Evolutionary conservation across 139 green algal genomes (phyloP).

Genomic region (Yamagishiella unicocca): DNA sequence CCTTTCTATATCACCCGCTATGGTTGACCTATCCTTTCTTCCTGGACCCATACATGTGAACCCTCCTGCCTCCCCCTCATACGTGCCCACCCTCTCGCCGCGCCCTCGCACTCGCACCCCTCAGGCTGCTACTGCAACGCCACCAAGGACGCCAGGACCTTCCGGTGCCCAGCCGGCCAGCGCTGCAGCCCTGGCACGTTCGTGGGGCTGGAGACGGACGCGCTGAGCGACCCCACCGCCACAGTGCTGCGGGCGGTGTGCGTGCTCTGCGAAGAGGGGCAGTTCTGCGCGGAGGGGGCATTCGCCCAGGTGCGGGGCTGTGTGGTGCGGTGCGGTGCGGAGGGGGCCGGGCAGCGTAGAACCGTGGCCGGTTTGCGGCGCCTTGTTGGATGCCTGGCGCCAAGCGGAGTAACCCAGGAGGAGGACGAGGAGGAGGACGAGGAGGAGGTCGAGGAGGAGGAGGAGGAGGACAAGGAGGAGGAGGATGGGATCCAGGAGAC

Average conservation of each 20-base stretch:
- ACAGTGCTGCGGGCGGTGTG: conserved; percentile 48
- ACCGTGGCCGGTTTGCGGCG: too few relatives aligned
- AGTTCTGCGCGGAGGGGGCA: conserved; percentile 59
- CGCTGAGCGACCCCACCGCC: neutral
- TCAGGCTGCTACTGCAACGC: conserved; percentile 63
- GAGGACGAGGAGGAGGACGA: too few relatives aligned
- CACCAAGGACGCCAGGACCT: conserved; percentile 19
- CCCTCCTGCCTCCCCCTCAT: neutral
- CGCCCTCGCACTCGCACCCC: neutral
- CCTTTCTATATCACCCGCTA: neutral
- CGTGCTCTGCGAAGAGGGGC: conserved; percentile 46
- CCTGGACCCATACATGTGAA: neutral
- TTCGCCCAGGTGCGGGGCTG: conserved; percentile 39
- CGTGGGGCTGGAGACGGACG: conserved; percentile 39
- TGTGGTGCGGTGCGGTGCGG: too few relatives aligned
- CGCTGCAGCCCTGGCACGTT: conserved; percentile 39
- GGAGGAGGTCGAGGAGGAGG: too few relatives aligned
- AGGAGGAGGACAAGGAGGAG: too few relatives aligned
- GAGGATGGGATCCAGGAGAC: too few relatives aligned
- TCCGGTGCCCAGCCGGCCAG: conserved; percentile 53
- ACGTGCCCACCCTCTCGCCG: neutral
- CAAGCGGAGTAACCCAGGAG: too few relatives aligned
- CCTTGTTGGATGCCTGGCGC: too few relatives aligned
- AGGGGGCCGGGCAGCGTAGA: too few relatives aligned
- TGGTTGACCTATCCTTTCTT: neutral